Evolutionary conservation across 192 early-diverging fungal species (phyloP), one percentile per base, ranked within the genome.

Genomic region (Fimicolochytrium jonesii): DNA sequence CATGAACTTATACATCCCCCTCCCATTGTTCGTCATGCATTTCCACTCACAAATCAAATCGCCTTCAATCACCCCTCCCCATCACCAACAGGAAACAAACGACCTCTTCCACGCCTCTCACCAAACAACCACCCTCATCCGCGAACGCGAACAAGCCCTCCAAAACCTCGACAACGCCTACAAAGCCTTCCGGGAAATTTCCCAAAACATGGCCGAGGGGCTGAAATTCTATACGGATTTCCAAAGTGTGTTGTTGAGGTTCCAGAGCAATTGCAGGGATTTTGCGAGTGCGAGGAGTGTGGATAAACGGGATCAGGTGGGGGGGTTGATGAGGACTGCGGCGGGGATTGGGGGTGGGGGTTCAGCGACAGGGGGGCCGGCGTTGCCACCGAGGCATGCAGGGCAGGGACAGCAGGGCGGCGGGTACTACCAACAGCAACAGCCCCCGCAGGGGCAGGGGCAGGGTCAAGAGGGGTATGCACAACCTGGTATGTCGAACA

Each of bases 161-260:
- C 85, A 86, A 47, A 91, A 87, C 47, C 69, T 93, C 56, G 88
- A 90, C 45, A 77, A 74, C 7, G 91, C 84, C 9, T 90, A 88
- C 59, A 80, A 87, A 67, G 76, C 79, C 29, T 93, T 84, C 58
- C 77, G 80, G 47, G 87, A 91, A 45, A 86, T 91, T 2, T 77
- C 82, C 23, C 75, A 70, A 3, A 93, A 92, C 53, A 61, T 95
- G 18, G 70, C 79, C 32, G 91, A 94, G 69, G 92, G 92, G 5
- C 65, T 78, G 15, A 82, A 88, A 73, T 92, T 90, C 66, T 92
- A 89, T 58, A 73, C 67, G 15, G 81, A 86, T 42, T 81, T 89
- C 56, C 85, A 86, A 49, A 67, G 77, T 17, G 84, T 86, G 44
- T 41, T 93, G 56, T 55, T 69, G 15, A 77, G 73, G 58, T 79